A percentile compares a stretch with the other conserved stretches of the same genome.
phyloP scores from a whole-genome alignment of 805 yeast species.

The Blastobotrys mokoenaii region DNA sequence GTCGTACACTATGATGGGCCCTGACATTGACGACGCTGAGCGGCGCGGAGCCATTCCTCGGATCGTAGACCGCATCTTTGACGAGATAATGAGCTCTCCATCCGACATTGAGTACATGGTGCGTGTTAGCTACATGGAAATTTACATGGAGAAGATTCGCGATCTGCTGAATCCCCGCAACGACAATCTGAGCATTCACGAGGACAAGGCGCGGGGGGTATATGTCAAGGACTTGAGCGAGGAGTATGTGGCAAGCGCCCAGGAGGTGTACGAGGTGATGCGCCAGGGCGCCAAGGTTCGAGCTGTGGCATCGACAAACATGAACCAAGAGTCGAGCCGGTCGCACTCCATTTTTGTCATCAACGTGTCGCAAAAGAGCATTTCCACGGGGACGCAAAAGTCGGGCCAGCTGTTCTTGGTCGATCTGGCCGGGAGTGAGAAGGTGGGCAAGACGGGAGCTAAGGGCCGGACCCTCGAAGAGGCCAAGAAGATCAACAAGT shows the following conservation, averaged over 20 bases:
- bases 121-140: conserved; percentile 68
- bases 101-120: conserved; percentile 54
- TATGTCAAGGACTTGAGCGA: conserved; percentile 64
- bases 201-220: conserved; percentile 55
- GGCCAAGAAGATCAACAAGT: conserved; percentile 73
- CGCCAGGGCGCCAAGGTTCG: conserved; percentile 50
- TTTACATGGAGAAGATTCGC: conserved; percentile 66
- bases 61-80: conserved; percentile 57
- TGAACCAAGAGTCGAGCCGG: conserved; percentile 68
- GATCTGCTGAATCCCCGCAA: conserved; percentile 51
- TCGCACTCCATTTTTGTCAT: conserved; percentile 76
- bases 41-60: conserved; percentile 65
- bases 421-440: conserved; percentile 85
- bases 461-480: conserved; percentile 69
- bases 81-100: conserved; percentile 40
- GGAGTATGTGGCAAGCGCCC: conserved; percentile 47
- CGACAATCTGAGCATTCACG: conserved; percentile 47
- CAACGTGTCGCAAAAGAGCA: conserved; percentile 51
- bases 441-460: conserved; percentile 69
- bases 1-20: conserved; percentile 69
- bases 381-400: conserved; percentile 40
- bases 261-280: conserved; percentile 52
- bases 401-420: conserved; percentile 62
- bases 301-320: conserved; percentile 51
- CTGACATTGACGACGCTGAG: conserved; percentile 30